Evolutionary conservation across 805 yeast species (phyloP).

Genomic region (Candida maesae): DNA sequence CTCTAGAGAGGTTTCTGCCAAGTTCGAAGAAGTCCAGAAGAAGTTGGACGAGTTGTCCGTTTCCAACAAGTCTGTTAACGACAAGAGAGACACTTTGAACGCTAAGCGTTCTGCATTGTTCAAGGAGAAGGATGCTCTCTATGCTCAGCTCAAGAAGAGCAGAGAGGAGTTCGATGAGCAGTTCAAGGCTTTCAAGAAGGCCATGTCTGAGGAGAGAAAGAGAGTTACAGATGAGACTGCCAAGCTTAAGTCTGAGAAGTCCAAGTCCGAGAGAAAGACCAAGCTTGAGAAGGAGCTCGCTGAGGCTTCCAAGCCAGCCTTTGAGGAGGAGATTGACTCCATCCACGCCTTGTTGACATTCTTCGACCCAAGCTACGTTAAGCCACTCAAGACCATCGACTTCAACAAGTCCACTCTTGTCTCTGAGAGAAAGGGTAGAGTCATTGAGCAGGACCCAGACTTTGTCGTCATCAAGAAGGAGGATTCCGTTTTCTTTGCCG

Average conservation of each 20-base stretch:
- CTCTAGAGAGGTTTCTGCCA: slow-evolving; percentile 62
- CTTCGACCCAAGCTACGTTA: slow-evolving; percentile 77
- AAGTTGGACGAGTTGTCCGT: slow-evolving; percentile 64
- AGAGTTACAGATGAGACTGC: slow-evolving; percentile 55
- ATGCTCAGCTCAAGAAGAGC: slow-evolving; percentile 61
- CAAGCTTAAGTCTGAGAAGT: slow-evolving; percentile 42
- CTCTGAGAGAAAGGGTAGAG: slow-evolving; percentile 33
- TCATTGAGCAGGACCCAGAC: slow-evolving; percentile 59
- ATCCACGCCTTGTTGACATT: slow-evolving; percentile 68
- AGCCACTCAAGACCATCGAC: slow-evolving; percentile 39
- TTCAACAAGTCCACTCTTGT: slow-evolving; percentile 29
- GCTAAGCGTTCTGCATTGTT: slow-evolving; percentile 64
- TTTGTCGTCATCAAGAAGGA: slow-evolving; percentile 63
- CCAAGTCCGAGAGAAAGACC: slow-evolving; percentile 49
- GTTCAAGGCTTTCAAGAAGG: slow-evolving; percentile 64
- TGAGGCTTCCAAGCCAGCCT: slow-evolving; percentile 80
- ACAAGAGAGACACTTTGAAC: slow-evolving; percentile 61
- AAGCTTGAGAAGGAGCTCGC: slow-evolving; percentile 68
- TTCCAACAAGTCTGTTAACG: slow-evolving; percentile 55
- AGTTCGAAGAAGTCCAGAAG: slow-evolving; percentile 65
- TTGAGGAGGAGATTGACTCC: slow-evolving; percentile 68
- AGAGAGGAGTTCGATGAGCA: slow-evolving; percentile 74
- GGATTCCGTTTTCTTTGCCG: slow-evolving; percentile 53
- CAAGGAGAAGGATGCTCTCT: slow-evolving; percentile 65
- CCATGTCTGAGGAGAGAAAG: slow-evolving; percentile 70